Evolutionary conservation across 106 monocot genomes (phyloP), one percentile per base, ranked within the genome.

Genomic region (Amphibolis antarctica): DNA sequence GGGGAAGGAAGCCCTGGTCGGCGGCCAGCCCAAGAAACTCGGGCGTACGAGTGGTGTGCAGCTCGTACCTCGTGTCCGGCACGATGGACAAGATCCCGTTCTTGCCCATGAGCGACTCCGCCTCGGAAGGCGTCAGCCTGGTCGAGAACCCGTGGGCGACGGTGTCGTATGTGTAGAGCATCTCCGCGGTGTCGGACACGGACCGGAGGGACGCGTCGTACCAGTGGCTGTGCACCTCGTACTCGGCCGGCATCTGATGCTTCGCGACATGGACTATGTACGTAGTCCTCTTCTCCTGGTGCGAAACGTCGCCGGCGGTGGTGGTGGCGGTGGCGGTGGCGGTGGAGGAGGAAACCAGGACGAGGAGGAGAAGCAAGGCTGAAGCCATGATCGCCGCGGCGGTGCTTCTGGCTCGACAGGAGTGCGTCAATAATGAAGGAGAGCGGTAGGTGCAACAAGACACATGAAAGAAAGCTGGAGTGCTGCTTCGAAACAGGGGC

Each of bases 191-290:
- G 66, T 77, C 66, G 66, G 76, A 76, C 69, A 83, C 76, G 42
- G 83, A 79, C 12, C 51, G 72, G 66, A 83, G 83, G 52, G 79
- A 76, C 53, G 76, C 53, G 23, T 55, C 13, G 76, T 76, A 76
- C 79, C 79, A 83, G 45, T 66, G n/a, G 25, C 30, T 62, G 67
- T 62, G 55, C 24, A 73, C 79, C 3, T 65, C 62, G 67, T 83
- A 65, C 44, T 44, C 21, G 1, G 44, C 55, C 42, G 83, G 83
- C 55, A 70, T 75, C 46, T 47, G 68, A 28, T 64, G 15, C 14
- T 69, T 62, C 64, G 70, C 72, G 76, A 83, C 73, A 73, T 76
- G 69, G 10, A 83, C 79, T 21, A 83, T 76, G 79, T 79, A 83
- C 14, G 66, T 66, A 21, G 17, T 65, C 42, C 20, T 15, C 63